Conservation (phyloP, 192 early-diverging fungal species). For the Podila horticola region DNA sequence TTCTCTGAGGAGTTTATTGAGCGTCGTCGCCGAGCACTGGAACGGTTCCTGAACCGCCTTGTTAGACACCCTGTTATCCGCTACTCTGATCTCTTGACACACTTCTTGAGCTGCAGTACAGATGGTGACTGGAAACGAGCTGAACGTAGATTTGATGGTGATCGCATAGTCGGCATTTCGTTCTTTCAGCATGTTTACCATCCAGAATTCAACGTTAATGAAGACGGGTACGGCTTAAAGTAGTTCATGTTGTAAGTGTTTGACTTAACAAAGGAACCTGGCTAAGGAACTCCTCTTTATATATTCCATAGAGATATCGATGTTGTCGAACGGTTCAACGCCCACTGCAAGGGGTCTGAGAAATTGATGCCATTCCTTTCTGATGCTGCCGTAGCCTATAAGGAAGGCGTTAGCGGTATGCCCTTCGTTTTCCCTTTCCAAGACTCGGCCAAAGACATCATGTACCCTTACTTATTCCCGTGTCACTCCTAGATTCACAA, state of each 20-base stretch:
- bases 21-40: slow-evolving; percentile 48
- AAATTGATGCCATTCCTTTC: slow-evolving; percentile 51
- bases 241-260: too few species aligned
- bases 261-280: too few species aligned
- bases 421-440: neutral
- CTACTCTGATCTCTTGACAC: slow-evolving; percentile 55
- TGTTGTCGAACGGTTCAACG: slow-evolving; percentile 47
- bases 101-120: slow-evolving; percentile 55
- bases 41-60: slow-evolving; percentile 52
- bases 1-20: slow-evolving; percentile 58
- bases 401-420: slow-evolving; percentile 46
- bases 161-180: slow-evolving; percentile 48
- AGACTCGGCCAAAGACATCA: neutral
- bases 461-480: neutral
- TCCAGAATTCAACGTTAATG: slow-evolving; percentile 56
- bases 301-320: slow-evolving; percentile 43
- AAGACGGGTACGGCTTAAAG: slow-evolving; percentile 44
- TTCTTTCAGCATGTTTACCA: slow-evolving; percentile 60
- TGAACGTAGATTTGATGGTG: slow-evolving; percentile 51
- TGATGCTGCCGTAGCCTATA: slow-evolving; percentile 48
- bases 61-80: slow-evolving; percentile 56
- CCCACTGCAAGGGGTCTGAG: slow-evolving; percentile 48
- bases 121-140: slow-evolving; percentile 54
- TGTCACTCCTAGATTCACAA: slow-evolving; percentile 30
- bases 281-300: too few species aligned